These are phyloP conservation scores for Epichloe coenophiala DNA, from an alignment of 2,329 filamentous ascomycete species.

Conservation along the genomic window DNA sequence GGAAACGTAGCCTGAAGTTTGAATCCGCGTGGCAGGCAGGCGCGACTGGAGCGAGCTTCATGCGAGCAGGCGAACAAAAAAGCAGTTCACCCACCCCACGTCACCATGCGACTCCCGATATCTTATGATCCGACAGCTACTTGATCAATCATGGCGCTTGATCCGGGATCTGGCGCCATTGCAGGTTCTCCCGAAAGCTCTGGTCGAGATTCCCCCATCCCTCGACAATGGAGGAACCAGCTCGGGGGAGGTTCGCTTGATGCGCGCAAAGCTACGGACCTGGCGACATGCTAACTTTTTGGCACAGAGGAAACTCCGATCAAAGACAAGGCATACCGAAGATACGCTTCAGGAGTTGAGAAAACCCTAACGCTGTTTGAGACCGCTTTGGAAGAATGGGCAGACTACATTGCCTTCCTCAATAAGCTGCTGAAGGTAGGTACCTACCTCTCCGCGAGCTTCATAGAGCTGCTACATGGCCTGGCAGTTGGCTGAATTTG, in stretches of 20 bases:
- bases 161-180: conserved; percentile 40
- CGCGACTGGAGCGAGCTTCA: background rate
- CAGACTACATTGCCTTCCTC: conserved; percentile 96
- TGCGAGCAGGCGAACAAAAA: background rate
- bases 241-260: conserved; percentile 55
- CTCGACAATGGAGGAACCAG: conserved; percentile 64
- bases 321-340: conserved; percentile 61
- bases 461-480: background rate
- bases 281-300: conserved; percentile 1
- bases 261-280: conserved; percentile 5
- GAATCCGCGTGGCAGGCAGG: background rate
- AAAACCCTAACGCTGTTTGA: conserved; percentile 83
- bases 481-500: background rate
- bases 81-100: background rate
- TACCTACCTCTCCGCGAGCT: conserved; percentile 21
- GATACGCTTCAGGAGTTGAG: conserved; percentile 82
- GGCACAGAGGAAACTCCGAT: conserved; percentile 36
- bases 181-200: conserved; percentile 70
- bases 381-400: conserved; percentile 92
- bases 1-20: conserved; percentile 10
- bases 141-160: conserved; percentile 44
- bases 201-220: conserved; percentile 65
- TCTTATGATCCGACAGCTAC: conserved; percentile 8
- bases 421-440: conserved; percentile 88
- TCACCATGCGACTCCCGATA: conserved; percentile 3